These are phyloP conservation scores for Nakazawaea sp. DNA, from an alignment of 805 yeast genomes.

Conservation along the genomic window DNA sequence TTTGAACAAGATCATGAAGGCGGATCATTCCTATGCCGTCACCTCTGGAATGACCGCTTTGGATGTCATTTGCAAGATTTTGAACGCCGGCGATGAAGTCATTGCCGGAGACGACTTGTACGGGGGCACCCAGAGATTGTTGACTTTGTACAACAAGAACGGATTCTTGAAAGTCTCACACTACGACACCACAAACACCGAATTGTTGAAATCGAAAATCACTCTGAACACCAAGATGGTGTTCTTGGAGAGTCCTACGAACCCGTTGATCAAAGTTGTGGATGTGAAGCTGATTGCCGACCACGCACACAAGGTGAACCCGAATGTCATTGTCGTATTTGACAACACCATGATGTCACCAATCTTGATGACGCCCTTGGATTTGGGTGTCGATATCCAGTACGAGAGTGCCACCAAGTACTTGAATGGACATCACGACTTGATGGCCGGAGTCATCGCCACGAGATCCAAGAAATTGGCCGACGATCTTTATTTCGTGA, in stretches of 20 bases:
- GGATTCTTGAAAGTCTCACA: conserved; percentile 65
- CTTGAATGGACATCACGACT: conserved; percentile 90
- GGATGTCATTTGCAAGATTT: conserved; percentile 72
- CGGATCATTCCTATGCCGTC: conserved; percentile 73
- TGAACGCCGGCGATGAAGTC: conserved; percentile 82
- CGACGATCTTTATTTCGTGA: conserved; percentile 62
- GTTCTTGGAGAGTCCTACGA: conserved; percentile 87
- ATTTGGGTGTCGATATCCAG: conserved; percentile 83
- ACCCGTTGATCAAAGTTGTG: conserved; percentile 84
- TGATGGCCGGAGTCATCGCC: conserved; percentile 93
- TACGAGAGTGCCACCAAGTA: conserved; percentile 94
- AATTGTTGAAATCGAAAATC: conserved; percentile 50
- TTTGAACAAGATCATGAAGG: conserved; percentile 70
- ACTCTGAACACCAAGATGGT: conserved; percentile 62
- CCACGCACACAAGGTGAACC: conserved; percentile 60
- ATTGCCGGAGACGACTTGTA: conserved; percentile 93
- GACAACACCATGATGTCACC: conserved; percentile 99
- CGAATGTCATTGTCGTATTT: conserved; percentile 69
- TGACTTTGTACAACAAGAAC: conserved; percentile 61
- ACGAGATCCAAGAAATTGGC: conserved; percentile 58
- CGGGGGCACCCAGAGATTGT: conserved; percentile 87
- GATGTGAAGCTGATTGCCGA: conserved; percentile 65
- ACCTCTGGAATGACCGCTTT: conserved; percentile 91
- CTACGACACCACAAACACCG: conserved; percentile 74
- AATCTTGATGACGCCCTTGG: conserved; percentile 74